Evolutionary conservation across 2,329 filamentous ascomycete genomes (phyloP), one percentile per base, ranked within the genome.

Genomic region (Samsoniella hepiali): DNA sequence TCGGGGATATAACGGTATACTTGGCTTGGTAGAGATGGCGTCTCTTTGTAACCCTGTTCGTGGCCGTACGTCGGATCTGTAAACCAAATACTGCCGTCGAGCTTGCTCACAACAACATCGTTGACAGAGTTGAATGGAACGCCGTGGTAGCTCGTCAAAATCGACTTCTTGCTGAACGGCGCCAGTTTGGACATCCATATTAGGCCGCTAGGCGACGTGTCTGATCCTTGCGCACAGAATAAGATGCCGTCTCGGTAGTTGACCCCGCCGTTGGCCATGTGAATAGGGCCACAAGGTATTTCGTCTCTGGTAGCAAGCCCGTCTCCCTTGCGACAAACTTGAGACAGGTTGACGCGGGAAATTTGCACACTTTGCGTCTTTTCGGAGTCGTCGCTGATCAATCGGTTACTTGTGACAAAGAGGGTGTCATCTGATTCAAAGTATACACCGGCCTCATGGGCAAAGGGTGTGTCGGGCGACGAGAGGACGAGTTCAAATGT

Each of bases 61-160:
- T 72, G 76, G 9, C 81, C 82, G 68, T 83, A 83, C 9, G 74
- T 71, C 0, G 80, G 78, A 67, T 83, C 81, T 0, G 80, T 82
- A 67, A 83, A 82, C 79, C 80, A 83, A 31, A 83, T 74, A 6
- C 72, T 73, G 4, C 78, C 78, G 63, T 81, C 79, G 1, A 65
- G 67, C 51, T 75, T 71, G 15, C 79, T 71, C 6, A 81, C 76
- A 3, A 83, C 78, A 3, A 83, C 78, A 62, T 83, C 81, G 64
- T 82, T 82, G 51, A 79, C 72, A 2, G 78, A 81, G 67, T 82
- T 83, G 69, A 84, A 83, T 2, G 74, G 71, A 7, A 79, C 71
- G 1, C 78, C 78, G 44, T 78, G 69, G 67, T 77, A 75, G 15
- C 68, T 76, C 1, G 22, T 22, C 47, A 80, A 64, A 2, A 82